Evolutionary conservation across 1,284 basidiomycete species (phyloP).

Genomic region (Calocybe gambosa): DNA sequence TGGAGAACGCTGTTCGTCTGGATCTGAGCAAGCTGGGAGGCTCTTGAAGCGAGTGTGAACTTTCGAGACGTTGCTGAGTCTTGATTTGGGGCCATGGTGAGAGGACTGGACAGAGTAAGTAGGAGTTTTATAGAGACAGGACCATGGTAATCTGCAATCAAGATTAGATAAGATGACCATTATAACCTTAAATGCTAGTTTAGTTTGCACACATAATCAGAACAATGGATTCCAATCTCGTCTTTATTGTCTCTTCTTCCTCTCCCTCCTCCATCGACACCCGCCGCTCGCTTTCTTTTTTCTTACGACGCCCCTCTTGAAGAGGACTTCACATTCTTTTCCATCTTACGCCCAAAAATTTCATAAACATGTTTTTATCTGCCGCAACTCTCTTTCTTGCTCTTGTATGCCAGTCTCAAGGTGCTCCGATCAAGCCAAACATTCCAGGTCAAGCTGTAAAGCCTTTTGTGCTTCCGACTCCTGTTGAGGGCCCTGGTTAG

Average conservation of each 20-base stretch:
- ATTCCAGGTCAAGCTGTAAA: conserved; percentile 9
- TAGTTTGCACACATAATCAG: no score
- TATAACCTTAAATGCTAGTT: no score
- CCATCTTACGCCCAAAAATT: neutral
- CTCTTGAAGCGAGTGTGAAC: conserved; percentile 77
- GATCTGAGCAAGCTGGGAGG: conserved; percentile 79
- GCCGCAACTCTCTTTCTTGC: conserved; percentile 3
- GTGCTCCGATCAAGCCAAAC: conserved; percentile 7
- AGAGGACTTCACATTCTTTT: conserved; percentile 6
- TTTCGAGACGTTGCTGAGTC: conserved; percentile 22
- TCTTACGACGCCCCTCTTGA: conserved; percentile 10
- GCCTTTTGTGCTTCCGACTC: conserved; percentile 18
- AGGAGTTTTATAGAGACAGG: neutral
- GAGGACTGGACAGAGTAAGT: neutral
- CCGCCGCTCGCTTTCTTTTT: conserved; percentile 1
- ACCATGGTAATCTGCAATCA: neutral
- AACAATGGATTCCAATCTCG: neutral
- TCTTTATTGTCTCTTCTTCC: conserved; percentile 3
- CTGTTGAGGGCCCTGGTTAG: conserved; percentile 19
- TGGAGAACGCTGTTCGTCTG: conserved; percentile 62
- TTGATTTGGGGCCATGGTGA: conserved; percentile 13
- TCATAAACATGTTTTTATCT: conserved; percentile 4
- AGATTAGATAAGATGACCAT: conserved; percentile 12
- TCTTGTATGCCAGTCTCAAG: conserved; percentile 6
- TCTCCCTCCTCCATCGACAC: neutral